These are phyloP conservation scores for Mycogone perniciosa DNA, from an alignment of 2,329 filamentous ascomycete species.

Conservation along the genomic window DNA sequence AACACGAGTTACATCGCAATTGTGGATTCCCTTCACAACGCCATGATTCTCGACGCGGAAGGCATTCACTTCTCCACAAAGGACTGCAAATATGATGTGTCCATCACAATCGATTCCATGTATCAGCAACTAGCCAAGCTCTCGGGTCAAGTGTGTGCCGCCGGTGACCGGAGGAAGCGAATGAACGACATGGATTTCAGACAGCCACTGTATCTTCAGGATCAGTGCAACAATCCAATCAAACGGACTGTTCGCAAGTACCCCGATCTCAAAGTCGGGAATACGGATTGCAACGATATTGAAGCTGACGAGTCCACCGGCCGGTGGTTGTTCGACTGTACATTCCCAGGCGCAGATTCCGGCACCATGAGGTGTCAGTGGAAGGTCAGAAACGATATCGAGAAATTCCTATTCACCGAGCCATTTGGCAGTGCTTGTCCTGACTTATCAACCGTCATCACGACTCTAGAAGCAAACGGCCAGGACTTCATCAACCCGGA, in stretches of 20 bases:
- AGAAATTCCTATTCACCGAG: conserved; percentile 29
- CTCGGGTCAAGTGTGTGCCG: conserved; percentile 27
- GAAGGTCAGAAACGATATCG: conserved; percentile 26
- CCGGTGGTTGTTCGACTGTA: conserved; percentile 31
- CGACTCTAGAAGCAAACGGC: conserved; percentile 24
- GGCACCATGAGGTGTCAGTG: conserved; percentile 24
- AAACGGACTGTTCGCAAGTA: conserved; percentile 21
- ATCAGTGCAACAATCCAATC: conserved; percentile 30
- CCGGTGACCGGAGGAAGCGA: conserved; percentile 16
- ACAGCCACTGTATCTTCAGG: conserved; percentile 27
- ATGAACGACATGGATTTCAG: conserved; percentile 24
- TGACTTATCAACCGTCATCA: conserved; percentile 28
- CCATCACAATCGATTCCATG: conserved; percentile 27
- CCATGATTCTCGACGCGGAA: conserved; percentile 26
- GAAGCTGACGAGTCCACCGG: conserved; percentile 23
- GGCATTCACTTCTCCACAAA: conserved; percentile 31
- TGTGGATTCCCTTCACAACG: conserved; percentile 25
- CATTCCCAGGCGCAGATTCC: conserved; percentile 28
- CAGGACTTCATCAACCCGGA: conserved; percentile 24
- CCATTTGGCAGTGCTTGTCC: conserved; percentile 32
- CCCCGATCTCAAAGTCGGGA: conserved; percentile 27
- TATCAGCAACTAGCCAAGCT: conserved; percentile 28
- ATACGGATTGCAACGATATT: conserved; percentile 25
- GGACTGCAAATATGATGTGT: conserved; percentile 28
- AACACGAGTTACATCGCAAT: conserved; percentile 26